Conservation (phyloP, 2,329 filamentous ascomycete species). For the Calonectria pseudoturangicola region DNA sequence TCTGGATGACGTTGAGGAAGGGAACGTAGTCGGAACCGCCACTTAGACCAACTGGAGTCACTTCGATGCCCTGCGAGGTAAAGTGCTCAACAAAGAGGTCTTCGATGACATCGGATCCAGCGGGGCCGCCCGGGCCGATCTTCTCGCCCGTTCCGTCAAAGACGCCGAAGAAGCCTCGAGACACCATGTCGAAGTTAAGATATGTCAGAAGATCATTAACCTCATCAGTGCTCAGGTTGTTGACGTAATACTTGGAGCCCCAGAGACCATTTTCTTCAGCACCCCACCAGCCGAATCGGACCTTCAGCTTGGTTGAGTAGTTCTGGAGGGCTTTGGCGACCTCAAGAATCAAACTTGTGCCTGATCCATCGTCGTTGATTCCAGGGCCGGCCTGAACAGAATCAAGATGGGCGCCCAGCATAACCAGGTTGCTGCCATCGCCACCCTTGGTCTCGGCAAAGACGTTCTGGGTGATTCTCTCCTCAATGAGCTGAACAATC, state of each 20-base stretch:
- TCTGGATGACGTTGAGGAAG: constrained; percentile 71
- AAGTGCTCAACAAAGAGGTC: constrained; percentile 60
- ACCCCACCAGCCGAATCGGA: constrained; percentile 67
- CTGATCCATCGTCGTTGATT: constrained; percentile 68
- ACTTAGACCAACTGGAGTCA: constrained; percentile 52
- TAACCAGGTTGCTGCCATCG: constrained; percentile 64
- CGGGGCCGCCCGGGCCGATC: constrained; percentile 60
- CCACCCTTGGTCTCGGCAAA: constrained; percentile 67
- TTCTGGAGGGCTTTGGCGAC: constrained; percentile 62
- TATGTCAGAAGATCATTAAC: constrained; percentile 61
- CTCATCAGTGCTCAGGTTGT: constrained; percentile 57
- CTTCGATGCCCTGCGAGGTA: constrained; percentile 56
- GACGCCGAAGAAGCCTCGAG: constrained; percentile 59
- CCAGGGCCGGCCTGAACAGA: constrained; percentile 66
- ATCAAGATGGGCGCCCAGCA: constrained; percentile 66
- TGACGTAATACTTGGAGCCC: constrained; percentile 61
- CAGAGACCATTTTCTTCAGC: constrained; percentile 66
- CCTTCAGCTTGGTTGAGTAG: constrained; percentile 59
- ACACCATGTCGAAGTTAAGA: constrained; percentile 66
- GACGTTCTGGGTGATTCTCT: constrained; percentile 65
- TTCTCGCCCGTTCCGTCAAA: constrained; percentile 61
- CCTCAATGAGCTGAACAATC: constrained; percentile 60
- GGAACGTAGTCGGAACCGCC: constrained; percentile 77
- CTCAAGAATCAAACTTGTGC: constrained; percentile 63
- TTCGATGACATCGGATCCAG: constrained; percentile 58